Evolutionary conservation across 306 rosid species (phyloP).

Genomic region (Cicer yamashitae): DNA sequence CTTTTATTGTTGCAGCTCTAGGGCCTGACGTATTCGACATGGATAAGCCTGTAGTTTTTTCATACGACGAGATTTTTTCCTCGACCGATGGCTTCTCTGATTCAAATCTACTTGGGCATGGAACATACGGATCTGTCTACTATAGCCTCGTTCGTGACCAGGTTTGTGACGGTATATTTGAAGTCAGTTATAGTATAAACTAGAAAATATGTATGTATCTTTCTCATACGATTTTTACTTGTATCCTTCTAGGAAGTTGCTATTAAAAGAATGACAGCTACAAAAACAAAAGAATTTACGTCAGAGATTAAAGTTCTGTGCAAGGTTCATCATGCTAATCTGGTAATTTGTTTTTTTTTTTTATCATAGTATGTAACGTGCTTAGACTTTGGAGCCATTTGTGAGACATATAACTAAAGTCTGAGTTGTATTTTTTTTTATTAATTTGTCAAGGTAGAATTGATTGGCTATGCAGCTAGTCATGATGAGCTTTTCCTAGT

Average conservation of each 20-base stretch:
- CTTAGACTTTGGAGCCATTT: conserved; percentile 47
- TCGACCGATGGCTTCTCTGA: conserved; percentile 88
- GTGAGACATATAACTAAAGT: conserved; percentile 40
- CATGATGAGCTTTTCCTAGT: conserved; percentile 86
- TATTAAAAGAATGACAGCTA: conserved; percentile 92
- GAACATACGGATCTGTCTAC: conserved; percentile 95
- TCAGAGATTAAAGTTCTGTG: conserved; percentile 92
- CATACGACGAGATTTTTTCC: conserved; percentile 77
- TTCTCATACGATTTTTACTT: conserved; percentile 42
- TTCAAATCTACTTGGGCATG: conserved; percentile 88
- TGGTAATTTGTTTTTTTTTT: conserved; percentile 58
- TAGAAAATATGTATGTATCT: conserved; percentile 7
- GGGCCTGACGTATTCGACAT: conserved; percentile 71
- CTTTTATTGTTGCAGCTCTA: conserved; percentile 60
- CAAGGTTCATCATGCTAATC: conserved; percentile 96
- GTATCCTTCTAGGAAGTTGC: conserved; percentile 83
- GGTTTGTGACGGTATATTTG: conserved; percentile 57
- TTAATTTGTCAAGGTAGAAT: conserved; percentile 90
- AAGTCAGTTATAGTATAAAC: conserved; percentile 7
- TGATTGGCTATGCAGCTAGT: conserved; percentile 94
- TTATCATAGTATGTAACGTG: conserved; percentile 9
- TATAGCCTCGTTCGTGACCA: conserved; percentile 80
- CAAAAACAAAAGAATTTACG: conserved; percentile 88
- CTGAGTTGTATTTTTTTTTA: conserved; percentile 50
- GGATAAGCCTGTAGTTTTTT: conserved; percentile 83